These are phyloP conservation scores for Trichoderma sp. DNA, from an alignment of 2,329 filamentous ascomycete species.

Conservation along the genomic window DNA sequence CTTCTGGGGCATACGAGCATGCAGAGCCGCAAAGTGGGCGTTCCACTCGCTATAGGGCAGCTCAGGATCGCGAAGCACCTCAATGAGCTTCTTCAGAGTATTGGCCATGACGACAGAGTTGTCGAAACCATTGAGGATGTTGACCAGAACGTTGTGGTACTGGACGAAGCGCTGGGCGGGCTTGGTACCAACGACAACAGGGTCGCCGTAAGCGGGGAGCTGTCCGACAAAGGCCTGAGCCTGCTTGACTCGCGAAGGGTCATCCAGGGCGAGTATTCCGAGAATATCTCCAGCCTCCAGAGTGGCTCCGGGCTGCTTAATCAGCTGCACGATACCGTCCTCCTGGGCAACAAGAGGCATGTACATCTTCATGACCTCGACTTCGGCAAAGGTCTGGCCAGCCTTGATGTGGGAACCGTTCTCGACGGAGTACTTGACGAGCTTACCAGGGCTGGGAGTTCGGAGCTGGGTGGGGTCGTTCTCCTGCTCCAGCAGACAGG, in stretches of 20 bases:
- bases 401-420: conserved; percentile 92
- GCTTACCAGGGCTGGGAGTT: conserved; percentile 92
- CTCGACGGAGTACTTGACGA: conserved; percentile 96
- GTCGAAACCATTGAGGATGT: conserved; percentile 92
- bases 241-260: conserved; percentile 94
- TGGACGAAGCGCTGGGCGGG: conserved; percentile 83
- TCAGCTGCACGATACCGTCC: conserved; percentile 93
- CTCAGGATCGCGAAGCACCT: conserved; percentile 84
- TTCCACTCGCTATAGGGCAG: conserved; percentile 97
- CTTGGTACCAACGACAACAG: conserved; percentile 87
- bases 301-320: conserved; percentile 98
- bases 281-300: conserved; percentile 97
- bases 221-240: conserved; percentile 91
- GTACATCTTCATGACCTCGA: conserved; percentile 99
- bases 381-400: conserved; percentile 91
- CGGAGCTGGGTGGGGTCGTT: conserved; percentile 97
- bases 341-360: conserved; percentile 96
- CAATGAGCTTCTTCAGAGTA: conserved; percentile 84
- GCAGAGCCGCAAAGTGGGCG: conserved; percentile 92
- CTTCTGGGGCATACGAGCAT: conserved; percentile 94
- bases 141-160: conserved; percentile 74
- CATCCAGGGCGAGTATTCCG: conserved; percentile 93
- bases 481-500: conserved; percentile 95
- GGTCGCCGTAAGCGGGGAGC: conserved; percentile 81
- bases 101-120: conserved; percentile 94